These are phyloP conservation scores for Trichoderma erinaceum DNA, from an alignment of 495 filamentous ascomycete species.

Conservation along the genomic window DNA sequence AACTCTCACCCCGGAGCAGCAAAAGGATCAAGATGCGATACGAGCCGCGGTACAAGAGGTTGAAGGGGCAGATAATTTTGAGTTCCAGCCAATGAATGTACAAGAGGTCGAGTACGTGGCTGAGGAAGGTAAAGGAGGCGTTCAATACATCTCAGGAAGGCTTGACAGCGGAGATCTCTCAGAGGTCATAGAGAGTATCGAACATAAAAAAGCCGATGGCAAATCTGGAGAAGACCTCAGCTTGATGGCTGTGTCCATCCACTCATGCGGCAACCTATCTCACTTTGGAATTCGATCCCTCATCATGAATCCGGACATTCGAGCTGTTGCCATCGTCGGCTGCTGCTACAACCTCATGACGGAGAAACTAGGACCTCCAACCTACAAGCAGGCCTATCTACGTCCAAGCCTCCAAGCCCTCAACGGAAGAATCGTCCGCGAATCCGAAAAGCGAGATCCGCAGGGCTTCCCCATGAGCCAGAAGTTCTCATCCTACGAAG, in stretches of 20 bases:
- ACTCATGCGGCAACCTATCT: slow-evolving; percentile 95
- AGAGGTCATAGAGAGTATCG: slow-evolving; percentile 38
- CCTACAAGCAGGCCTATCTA: slow-evolving; percentile 66
- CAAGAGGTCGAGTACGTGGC: slow-evolving; percentile 41
- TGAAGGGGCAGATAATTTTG: slow-evolving; percentile 32
- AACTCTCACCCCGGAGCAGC: slow-evolving; percentile 31
- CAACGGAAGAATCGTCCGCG: slow-evolving; percentile 40
- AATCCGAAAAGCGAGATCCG: slow-evolving; percentile 63
- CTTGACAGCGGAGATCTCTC: slow-evolving; percentile 56
- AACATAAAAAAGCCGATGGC: slow-evolving; percentile 24
- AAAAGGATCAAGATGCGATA: slow-evolving; percentile 34
- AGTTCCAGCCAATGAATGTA: slow-evolving; percentile 42
- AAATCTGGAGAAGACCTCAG: slow-evolving; percentile 33
- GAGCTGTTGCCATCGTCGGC: slow-evolving; percentile 86
- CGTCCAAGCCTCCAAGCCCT: slow-evolving; percentile 57
- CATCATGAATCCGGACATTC: slow-evolving; percentile 70
- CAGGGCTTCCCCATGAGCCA: slow-evolving; percentile 92
- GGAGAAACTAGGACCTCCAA: slow-evolving; percentile 78
- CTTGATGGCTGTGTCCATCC: slow-evolving; percentile 87
- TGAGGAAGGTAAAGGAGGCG: slow-evolving; percentile 55
- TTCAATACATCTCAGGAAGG: slow-evolving; percentile 58
- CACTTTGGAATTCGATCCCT: slow-evolving; percentile 89
- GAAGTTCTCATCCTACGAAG: slow-evolving; percentile 54
- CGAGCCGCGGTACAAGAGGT: slow-evolving; percentile 32
- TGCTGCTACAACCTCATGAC: slow-evolving; percentile 98